Conservation (phyloP, 2,329 filamentous ascomycete species). For the Colletotrichum echinochloae region DNA sequence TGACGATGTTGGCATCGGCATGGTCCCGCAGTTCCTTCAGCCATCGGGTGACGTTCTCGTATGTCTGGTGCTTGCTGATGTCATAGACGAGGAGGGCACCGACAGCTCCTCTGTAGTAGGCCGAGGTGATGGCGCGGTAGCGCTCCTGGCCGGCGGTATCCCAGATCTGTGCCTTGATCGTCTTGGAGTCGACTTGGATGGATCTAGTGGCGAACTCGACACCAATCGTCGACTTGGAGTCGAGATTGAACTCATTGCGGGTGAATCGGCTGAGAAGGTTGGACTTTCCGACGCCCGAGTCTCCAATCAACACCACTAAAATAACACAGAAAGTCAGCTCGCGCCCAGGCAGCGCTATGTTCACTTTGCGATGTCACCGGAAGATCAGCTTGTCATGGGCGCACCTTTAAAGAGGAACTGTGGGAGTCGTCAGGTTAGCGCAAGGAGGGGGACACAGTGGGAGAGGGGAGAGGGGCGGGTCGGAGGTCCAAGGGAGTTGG, state of each 20-base stretch:
- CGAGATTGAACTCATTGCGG: conserved; percentile 99
- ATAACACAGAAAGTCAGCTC: conserved; percentile 48
- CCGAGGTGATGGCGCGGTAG: conserved; percentile 98
- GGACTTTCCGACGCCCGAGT: conserved; percentile 99
- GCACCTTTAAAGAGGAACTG: conserved; percentile 99
- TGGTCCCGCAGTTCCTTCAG: conserved; percentile 98
- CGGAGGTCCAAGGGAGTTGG: conserved; percentile 15
- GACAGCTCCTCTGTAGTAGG: conserved; percentile 98
- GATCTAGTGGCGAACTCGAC: conserved; percentile 99
- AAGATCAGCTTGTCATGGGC: conserved; percentile 45
- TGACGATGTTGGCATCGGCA: conserved; percentile 98
- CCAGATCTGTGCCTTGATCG: conserved; percentile 99
- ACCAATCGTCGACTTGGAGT: conserved; percentile 99
- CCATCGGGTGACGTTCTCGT: conserved; percentile 99
- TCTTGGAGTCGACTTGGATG: conserved; percentile 99
- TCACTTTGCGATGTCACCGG: conserved; percentile 29
- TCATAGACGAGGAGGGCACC: conserved; percentile 98
- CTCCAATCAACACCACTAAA: conserved; percentile 96
- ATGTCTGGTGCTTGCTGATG: conserved; percentile 99
- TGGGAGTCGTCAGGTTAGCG: conserved; percentile 41
- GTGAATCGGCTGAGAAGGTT: conserved; percentile 99
- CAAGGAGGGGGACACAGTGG: conserved; percentile 43
- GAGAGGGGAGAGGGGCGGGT: conserved; percentile 42
- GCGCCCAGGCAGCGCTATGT: conserved; percentile 3
- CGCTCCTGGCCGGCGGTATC: conserved; percentile 99